phyloP scores from a whole-genome alignment of 2,329 filamentous ascomycete species.

The Orbilia quercus region DNA sequence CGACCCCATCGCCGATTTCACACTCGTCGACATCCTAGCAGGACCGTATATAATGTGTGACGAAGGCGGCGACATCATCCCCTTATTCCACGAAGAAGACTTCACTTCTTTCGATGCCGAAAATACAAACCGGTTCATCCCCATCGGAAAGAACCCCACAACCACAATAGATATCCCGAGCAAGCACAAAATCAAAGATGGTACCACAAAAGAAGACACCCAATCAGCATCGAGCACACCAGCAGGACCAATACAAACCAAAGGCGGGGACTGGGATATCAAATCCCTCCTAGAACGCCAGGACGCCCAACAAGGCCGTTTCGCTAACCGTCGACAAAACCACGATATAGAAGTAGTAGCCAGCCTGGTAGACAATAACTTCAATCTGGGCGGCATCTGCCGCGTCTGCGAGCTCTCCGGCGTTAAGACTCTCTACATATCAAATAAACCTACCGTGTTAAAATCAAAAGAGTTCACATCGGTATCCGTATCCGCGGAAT shows the following conservation, averaged over 20 bases:
- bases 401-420: conserved; percentile 68
- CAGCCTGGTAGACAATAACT: conserved; percentile 61
- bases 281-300: conserved; percentile 60
- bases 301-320: conserved; percentile 58
- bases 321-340: conserved; percentile 56
- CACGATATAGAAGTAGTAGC: conserved; percentile 63
- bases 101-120: conserved; percentile 11
- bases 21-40: conserved; percentile 57
- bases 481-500: conserved; percentile 67
- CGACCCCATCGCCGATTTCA: conserved; percentile 57
- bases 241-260: conserved; percentile 66
- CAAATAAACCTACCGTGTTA: conserved; percentile 62
- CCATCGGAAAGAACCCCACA: conserved; percentile 54
- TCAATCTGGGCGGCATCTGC: conserved; percentile 61
- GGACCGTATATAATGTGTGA: conserved; percentile 58
- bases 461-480: conserved; percentile 67
- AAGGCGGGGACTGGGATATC: conserved; percentile 65
- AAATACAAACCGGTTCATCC: conserved; percentile 43
- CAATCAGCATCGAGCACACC: conserved; percentile 24
- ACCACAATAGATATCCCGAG: conserved; percentile 61
- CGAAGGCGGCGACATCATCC: conserved; percentile 56
- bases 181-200: conserved; percentile 54
- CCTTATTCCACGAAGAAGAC: conserved; percentile 52
- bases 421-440: conserved; percentile 65
- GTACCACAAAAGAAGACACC: conserved; percentile 24